Evolutionary conservation across 2,329 filamentous ascomycete species (phyloP), one percentile per base, ranked within the genome.

Genomic region (Achaetomium macrosporum): DNA sequence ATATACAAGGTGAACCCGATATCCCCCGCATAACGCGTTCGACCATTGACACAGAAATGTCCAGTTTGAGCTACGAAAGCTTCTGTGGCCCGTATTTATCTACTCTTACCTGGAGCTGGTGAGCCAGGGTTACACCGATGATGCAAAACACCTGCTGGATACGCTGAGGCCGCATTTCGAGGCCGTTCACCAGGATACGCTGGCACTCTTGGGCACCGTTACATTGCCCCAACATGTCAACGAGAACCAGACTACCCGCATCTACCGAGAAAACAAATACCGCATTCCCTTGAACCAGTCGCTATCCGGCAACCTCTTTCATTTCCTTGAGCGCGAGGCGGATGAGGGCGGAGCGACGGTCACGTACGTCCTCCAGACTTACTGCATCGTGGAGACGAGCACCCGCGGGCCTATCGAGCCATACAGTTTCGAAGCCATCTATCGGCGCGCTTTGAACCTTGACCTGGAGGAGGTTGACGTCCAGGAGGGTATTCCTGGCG

Each of bases 1-100:
- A 79, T 97, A 29, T 97, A 97, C 79, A 96, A 96, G 76, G 88
- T 86, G 69, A 62, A 71, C 55, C 11, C 17, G 17, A 30, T 31
- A 8, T 19, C 6, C 13, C 5, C 10, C n/a, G 7, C 11, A 19
- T 40, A 12, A 1, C 13, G 13, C n/a, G 7, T 6, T 17, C 17
- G 11, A 19, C 36, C n/a, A 16, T 17, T 42, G 11, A 44, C 59
- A 68, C 35, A 65, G 46, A n/a, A 2, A 42, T 11, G 54, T 45
- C 12, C 57, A 91, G 83, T 90, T 92, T 42, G 93, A 99, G 71
- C 76, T 99, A 3, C 80, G 83, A 54, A 90, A 95, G 60, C 76
- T 97, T 4, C 73, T 96, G 15, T 99, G 93, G 90, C 93, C 93
- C 0, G 74, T 95, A 0, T 97, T 96, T 64, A 88, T 97, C 47